A percentile compares a stretch with the other conserved stretches of the same genome.
These are phyloP conservation scores for Chaetomium strumarium DNA, from an alignment of 2,329 filamentous ascomycete species.

Conservation along the genomic window DNA sequence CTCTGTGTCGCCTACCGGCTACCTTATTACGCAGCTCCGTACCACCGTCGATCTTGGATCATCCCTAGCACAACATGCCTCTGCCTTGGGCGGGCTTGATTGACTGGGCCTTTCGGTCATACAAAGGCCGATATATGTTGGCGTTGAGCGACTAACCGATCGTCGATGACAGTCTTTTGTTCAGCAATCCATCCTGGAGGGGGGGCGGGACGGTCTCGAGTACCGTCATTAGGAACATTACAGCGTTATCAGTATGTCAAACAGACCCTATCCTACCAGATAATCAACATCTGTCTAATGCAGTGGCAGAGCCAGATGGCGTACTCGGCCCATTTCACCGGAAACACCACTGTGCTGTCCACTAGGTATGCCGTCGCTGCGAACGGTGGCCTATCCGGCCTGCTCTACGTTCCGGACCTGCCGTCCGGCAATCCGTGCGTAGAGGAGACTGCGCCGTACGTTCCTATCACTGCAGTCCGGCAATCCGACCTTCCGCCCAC, in stretches of 20 bases:
- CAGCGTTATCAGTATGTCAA: conserved; percentile 46
- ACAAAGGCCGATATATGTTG: not conserved
- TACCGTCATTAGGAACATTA: conserved; percentile 52
- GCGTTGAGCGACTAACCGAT: conserved; percentile 1
- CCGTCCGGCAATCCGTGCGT: conserved; percentile 53
- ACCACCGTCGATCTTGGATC: not conserved
- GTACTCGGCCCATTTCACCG: conserved; percentile 45
- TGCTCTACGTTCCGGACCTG: conserved; percentile 80
- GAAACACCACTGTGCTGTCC: conserved; percentile 71
- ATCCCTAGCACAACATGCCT: conserved; percentile 3
- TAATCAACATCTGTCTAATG: not conserved
- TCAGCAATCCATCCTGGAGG: conserved; percentile 53
- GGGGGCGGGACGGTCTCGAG: conserved; percentile 45
- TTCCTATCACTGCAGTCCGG: conserved; percentile 71
- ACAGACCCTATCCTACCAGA: not conserved
- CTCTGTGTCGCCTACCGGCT: not conserved
- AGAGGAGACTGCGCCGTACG: conserved; percentile 54
- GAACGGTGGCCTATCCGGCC: conserved; percentile 62
- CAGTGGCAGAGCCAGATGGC: conserved; percentile 38
- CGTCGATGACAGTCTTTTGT: conserved; percentile 43
- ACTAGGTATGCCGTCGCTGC: conserved; percentile 55
- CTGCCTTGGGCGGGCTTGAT: not conserved
- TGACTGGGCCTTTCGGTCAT: not conserved
- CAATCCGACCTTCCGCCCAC: conserved; percentile 60
- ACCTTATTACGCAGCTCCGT: not conserved